Evolutionary conservation across 139 green algal genomes (phyloP).

Genomic region (Nannochloris sp.): DNA sequence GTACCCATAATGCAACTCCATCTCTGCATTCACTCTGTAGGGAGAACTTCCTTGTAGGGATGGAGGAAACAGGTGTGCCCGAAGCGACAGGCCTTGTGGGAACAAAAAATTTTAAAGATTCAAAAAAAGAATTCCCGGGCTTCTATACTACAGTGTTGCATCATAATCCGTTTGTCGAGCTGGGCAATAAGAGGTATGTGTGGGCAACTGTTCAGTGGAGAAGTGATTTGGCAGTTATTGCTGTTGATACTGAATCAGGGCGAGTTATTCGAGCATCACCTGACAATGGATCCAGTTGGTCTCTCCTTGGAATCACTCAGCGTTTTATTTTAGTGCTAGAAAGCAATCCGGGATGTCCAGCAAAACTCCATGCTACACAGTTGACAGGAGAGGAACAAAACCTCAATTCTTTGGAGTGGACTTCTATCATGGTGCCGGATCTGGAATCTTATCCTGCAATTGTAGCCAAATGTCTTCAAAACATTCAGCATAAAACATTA

Average conservation of each 20-base stretch:
- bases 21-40: slow-evolving; percentile 55
- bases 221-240: slow-evolving; percentile 40
- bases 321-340: slow-evolving; percentile 22
- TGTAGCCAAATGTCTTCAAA: slow-evolving; percentile 12
- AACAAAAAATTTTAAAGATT: neutral
- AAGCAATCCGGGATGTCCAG: slow-evolving; percentile 20
- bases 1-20: slow-evolving; percentile 62
- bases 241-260: slow-evolving; percentile 40
- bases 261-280: slow-evolving; percentile 20
- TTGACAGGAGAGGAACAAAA: neutral
- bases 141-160: slow-evolving; percentile 29
- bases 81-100: neutral
- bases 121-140: slow-evolving; percentile 32
- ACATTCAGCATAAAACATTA: slow-evolving; percentile 6
- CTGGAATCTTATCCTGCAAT: slow-evolving; percentile 11
- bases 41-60: neutral
- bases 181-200: neutral
- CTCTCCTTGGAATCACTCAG: slow-evolving; percentile 17
- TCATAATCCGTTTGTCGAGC: neutral
- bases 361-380: slow-evolving; percentile 29
- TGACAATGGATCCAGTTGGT: slow-evolving; percentile 28
- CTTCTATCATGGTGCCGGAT: slow-evolving; percentile 23
- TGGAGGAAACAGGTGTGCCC: neutral
- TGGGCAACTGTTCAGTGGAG: slow-evolving; percentile 63
- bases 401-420: slow-evolving; percentile 16